phyloP scores from a whole-genome alignment of 305 asterid species.

The Petunia hybrid region DNA sequence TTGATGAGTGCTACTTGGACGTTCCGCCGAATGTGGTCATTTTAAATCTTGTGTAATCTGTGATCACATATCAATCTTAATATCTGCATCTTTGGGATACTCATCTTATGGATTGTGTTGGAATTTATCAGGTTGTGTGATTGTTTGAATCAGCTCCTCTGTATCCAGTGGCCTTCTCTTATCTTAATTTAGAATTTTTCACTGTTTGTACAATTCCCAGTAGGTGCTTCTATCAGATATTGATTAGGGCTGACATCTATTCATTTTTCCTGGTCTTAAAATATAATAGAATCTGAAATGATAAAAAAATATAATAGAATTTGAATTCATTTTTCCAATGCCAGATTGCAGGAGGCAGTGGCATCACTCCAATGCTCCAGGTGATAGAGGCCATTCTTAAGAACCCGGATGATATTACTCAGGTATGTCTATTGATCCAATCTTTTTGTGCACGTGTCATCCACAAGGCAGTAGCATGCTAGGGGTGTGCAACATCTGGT shows the following conservation, averaged over 20 bases:
- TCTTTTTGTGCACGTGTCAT: slow-evolving; percentile 32
- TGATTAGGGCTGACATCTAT: slow-evolving; percentile 15
- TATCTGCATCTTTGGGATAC: too few species aligned
- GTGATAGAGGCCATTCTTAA: slow-evolving; percentile 84
- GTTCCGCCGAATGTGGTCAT: too few species aligned
- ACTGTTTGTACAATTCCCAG: not conserved
- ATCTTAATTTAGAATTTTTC: not conserved
- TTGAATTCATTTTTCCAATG: slow-evolving; percentile 31
- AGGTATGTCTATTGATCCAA: slow-evolving; percentile 50
- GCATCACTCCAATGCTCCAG: slow-evolving; percentile 99
- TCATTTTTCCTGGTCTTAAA: not conserved
- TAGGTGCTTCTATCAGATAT: slow-evolving; percentile 23
- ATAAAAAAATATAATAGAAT: not conserved
- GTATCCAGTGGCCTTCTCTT: not conserved
- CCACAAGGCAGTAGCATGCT: slow-evolving; percentile 5
- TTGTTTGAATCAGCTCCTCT: not conserved
- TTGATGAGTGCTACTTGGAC: too few species aligned
- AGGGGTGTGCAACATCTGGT: slow-evolving; percentile 15
- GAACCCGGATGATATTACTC: slow-evolving; percentile 90
- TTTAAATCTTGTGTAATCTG: too few species aligned
- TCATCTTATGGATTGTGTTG: too few species aligned
- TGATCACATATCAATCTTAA: too few species aligned
- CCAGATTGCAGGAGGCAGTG: slow-evolving; percentile 96
- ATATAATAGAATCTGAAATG: slow-evolving; percentile 15
- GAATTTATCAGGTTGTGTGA: not conserved